Base-by-base conservation (phyloP, 352 stramenopile genomes). In the Phytopythium sindhum region DNA sequence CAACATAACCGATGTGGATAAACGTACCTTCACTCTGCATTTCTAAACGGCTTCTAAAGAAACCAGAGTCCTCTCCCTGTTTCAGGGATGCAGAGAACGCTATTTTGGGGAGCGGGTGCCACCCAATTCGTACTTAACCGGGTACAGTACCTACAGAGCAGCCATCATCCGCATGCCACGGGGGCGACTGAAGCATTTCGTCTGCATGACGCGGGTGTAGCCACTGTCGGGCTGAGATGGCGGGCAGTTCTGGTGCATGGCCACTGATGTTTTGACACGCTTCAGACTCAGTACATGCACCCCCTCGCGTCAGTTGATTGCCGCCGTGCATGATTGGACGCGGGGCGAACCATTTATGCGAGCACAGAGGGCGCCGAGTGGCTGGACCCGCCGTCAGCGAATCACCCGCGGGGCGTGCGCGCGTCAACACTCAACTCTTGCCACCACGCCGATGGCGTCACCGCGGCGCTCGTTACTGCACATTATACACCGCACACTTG, bases 321-420 rank as follows among this genome's bases (percentile, higher is more conserved):
- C 19, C 21, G 42, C 42, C 42, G 21, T 4, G 4, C 21, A 21
- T 48, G 42, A 48, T 48, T 48, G 15, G 42, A 48, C 42, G 42
- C 42, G 42, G 19, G 42, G 42, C 42, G 42, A 48, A 48, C 42
- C 42, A 48, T 48, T 48, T 48, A 48, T 48, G 42, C 42, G 42
- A 48, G 42, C 4, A 4, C 17, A 48, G n/a, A 23, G 33, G 33
- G 33, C 33, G 10, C 10, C 33, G 33, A 39, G 19, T 48, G 21
- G 19, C 42, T 45, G 39, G 39, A 41, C 39, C 42, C 19, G 42
- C 42, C 4, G 42, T 48, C 42, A 48, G 42, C 42, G 33, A 39
- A 39, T 39, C 33, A 10, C 33, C 33, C 33, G 33, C 33, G 5
- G 33, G 33, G 33, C 33, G 33, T 4, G 42, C 42, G 26, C 8